A percentile compares a stretch with the other conserved stretches of the same genome.
Conservation (phyloP, 2,329 filamentous ascomycete species). For the Decorospora gaudefroyi region DNA sequence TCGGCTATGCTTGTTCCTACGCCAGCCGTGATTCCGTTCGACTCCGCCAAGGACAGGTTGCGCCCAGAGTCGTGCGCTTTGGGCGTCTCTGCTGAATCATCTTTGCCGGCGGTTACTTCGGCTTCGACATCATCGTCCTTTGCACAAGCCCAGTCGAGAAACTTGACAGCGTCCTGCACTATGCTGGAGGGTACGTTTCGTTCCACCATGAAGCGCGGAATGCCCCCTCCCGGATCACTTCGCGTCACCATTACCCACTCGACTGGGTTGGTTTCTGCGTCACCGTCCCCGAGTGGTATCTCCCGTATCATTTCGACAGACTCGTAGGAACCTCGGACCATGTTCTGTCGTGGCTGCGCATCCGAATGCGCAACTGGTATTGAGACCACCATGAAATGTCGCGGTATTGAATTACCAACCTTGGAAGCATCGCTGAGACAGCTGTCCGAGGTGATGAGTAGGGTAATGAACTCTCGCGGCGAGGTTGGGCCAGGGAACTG, state of each 20-base stretch:
- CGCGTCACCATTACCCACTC: conserved; percentile 95
- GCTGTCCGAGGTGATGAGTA: conserved; percentile 69
- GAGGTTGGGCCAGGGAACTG: conserved; percentile 89
- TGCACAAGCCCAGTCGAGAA: conserved; percentile 74
- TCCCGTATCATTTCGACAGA: conserved; percentile 90
- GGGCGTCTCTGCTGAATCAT: conserved; percentile 15
- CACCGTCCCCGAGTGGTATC: conserved; percentile 61
- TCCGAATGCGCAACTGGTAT: conserved; percentile 80
- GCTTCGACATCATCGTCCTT: conserved; percentile 49
- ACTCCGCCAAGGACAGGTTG: conserved; percentile 35
- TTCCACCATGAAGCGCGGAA: conserved; percentile 90
- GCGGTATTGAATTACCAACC: conserved; percentile 52
- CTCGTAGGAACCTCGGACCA: conserved; percentile 84
- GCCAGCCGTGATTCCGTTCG: conserved; percentile 46
- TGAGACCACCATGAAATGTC: conserved; percentile 85
- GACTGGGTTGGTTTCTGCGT: conserved; percentile 65
- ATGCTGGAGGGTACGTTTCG: conserved; percentile 83
- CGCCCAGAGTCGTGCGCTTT: conserved; percentile 24
- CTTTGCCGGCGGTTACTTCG: conserved; percentile 29
- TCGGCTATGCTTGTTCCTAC: conserved; percentile 47
- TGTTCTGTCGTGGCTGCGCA: conserved; percentile 70
- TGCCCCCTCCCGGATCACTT: conserved; percentile 84
- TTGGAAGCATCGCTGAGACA: conserved; percentile 56
- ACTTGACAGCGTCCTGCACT: conserved; percentile 76
- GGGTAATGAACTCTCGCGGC: conserved; percentile 82